A percentile compares a stretch with the other conserved stretches of the same genome.
Conservation (phyloP, 106 monocot species). For the Narthecium ossifragum region DNA sequence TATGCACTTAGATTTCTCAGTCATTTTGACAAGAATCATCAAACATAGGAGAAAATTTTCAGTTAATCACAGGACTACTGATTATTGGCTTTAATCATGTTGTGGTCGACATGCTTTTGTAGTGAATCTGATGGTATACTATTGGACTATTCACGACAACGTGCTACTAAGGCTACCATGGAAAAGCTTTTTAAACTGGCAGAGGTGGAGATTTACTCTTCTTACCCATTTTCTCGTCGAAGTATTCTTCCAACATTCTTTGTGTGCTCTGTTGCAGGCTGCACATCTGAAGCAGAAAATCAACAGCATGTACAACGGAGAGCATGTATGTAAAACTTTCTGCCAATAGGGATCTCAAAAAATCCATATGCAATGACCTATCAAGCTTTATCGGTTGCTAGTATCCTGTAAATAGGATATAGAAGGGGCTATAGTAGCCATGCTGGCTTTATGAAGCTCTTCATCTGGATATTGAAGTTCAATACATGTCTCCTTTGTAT, state of each 20-base stretch:
- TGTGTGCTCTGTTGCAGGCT: constrained; percentile 22
- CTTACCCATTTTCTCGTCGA: background rate
- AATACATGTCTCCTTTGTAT: too few species aligned
- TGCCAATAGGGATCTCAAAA: background rate
- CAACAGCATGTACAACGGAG: constrained; percentile 60
- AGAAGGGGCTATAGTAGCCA: too few species aligned
- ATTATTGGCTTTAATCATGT: too few species aligned
- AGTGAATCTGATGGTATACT: constrained; percentile 57
- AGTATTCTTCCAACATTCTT: background rate
- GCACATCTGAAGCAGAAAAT: constrained; percentile 66
- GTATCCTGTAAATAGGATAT: too few species aligned
- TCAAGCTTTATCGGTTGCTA: too few species aligned
- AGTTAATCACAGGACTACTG: too few species aligned
- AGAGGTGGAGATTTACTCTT: constrained; percentile 20
- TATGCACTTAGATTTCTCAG: constrained; percentile 18
- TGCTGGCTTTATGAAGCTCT: too few species aligned
- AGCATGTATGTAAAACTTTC: constrained; percentile 31
- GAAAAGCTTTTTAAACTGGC: constrained; percentile 59
- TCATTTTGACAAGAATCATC: too few species aligned
- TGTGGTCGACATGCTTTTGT: background rate
- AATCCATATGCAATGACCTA: too few species aligned
- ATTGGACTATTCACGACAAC: constrained; percentile 58
- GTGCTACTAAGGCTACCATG: constrained; percentile 31
- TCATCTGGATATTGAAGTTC: too few species aligned
- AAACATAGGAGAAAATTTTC: too few species aligned